phyloP scores from a whole-genome alignment of 2,329 filamentous ascomycete genomes.

The Pleoardoris graminearum region DNA sequence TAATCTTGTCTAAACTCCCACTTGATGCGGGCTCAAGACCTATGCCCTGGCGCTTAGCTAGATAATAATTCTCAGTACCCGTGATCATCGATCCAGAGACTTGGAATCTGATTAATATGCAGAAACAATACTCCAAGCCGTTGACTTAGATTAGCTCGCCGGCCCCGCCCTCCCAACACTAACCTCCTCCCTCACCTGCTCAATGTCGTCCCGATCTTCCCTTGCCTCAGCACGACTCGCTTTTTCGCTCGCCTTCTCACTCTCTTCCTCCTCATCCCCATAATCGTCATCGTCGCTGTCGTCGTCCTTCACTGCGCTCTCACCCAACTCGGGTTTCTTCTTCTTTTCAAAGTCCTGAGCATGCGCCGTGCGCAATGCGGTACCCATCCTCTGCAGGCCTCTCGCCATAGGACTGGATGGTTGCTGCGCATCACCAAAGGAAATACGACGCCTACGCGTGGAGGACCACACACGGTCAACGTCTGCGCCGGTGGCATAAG shows the following conservation, averaged over 20 bases:
- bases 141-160: too few species aligned
- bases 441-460: slow-evolving; percentile 22
- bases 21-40: too few species aligned
- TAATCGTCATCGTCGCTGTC: slow-evolving; percentile 42
- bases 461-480: slow-evolving; percentile 18
- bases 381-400: slow-evolving; percentile 59
- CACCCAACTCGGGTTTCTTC: slow-evolving; percentile 55
- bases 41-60: too few species aligned
- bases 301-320: slow-evolving; percentile 22
- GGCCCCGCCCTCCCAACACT: not conserved
- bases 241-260: slow-evolving; percentile 23
- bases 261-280: slow-evolving; percentile 32
- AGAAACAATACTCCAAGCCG: too few species aligned
- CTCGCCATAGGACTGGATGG: slow-evolving; percentile 42
- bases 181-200: slow-evolving; percentile 8
- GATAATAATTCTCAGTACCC: too few species aligned
- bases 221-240: slow-evolving; percentile 9
- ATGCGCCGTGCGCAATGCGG: slow-evolving; percentile 81
- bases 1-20: too few species aligned
- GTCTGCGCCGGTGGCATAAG: slow-evolving; percentile 21
- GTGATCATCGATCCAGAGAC: too few species aligned
- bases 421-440: slow-evolving; percentile 13
- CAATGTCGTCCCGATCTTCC: not conserved
- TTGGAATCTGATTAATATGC: too few species aligned
- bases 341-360: slow-evolving; percentile 90